Evolutionary conservation across 768 basidiomycete genomes (phyloP), one percentile per base, ranked within the genome.

Genomic region (Leccinum disarticulatum): DNA sequence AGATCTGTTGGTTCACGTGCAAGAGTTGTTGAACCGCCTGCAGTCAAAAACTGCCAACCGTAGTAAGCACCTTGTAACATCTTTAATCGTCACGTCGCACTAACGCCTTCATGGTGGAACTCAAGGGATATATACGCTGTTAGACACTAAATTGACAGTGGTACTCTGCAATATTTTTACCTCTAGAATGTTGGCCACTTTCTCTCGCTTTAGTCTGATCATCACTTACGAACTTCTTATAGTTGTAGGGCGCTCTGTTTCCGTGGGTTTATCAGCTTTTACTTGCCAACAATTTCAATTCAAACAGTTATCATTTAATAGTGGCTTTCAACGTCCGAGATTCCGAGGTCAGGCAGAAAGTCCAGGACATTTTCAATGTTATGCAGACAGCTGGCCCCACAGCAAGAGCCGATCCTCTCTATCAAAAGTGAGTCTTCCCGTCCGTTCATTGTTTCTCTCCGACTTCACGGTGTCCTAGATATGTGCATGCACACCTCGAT

Each of bases 231-330:
- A 4, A 17, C 11, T 10, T 48, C 56, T 36, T 17, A 31, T 51
- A 85, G 84, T 28, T 84, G 81, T 62, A 73, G 77, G 61, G 73
- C 76, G 7, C 62, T 85, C 8, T 80, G 78, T 56, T 65, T 85
- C 31, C 61, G 85, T 85, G 66, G 50, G 81, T 77, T 8, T n/a
- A 46, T 30, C 6, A 17, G 3, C 27, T 48, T 53, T 27, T 14
- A 10, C 30, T 35, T 27, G 1, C 4, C 31, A n/a, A 54, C n/a
- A 31, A 50, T 33, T 25, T 48, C 17, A 11, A 17, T 50, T 25
- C 35, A 1, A 35, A 58, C 33, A 22, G 7, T 14, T 7, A 17
- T n/a, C 19, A 30, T 17, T 27, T 25, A 25, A 25, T 22, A 66
- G 65, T 66, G 52, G 5, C 67, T 2, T 72, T 76, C 58, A 80